Conservation (phyloP, 257 asterid genomes). For the Petrea volubilis region DNA sequence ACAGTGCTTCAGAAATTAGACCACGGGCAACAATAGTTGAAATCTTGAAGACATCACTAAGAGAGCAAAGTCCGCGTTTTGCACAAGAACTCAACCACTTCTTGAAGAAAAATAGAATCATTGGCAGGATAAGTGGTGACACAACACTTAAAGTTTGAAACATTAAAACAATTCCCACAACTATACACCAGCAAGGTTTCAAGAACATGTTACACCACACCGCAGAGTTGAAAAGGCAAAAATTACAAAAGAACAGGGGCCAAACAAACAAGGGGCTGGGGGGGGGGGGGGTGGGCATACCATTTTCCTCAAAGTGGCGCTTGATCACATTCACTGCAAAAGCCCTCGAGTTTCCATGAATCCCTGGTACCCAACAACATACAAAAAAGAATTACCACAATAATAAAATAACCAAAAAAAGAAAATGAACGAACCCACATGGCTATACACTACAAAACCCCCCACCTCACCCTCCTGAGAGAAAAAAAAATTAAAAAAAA, state of each 20-base stretch:
- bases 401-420: background rate
- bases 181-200: background rate
- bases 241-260: background rate
- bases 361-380: constrained; percentile 6
- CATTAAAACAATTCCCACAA: background rate
- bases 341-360: background rate
- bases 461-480: background rate
- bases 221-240: background rate
- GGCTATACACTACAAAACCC: background rate
- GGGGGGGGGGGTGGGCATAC: background rate
- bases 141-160: background rate
- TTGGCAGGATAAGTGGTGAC: background rate
- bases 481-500: too few species aligned
- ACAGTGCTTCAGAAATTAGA: background rate
- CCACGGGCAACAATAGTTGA: background rate
- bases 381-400: background rate
- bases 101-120: background rate
- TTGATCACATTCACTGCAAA: background rate
- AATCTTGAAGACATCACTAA: background rate
- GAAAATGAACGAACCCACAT: background rate
- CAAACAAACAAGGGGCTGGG: background rate
- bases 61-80: background rate
- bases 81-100: background rate
- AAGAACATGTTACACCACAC: background rate
- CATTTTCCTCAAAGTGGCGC: constrained; percentile 9